Base-by-base conservation (phyloP, 306 rosid species). In the Potentilla sterilis region DNA sequence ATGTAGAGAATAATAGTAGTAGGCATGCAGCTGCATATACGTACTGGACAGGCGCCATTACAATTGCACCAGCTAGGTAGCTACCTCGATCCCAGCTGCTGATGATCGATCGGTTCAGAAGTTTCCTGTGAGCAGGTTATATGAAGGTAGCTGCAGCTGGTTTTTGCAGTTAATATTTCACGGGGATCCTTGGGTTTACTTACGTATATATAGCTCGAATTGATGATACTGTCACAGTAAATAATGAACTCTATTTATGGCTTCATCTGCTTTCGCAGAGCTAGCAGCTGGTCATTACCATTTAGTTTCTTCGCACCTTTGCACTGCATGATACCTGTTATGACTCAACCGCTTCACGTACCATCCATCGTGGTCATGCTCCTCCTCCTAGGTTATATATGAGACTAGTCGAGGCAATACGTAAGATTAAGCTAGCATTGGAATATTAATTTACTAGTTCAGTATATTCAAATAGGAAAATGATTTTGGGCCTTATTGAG, bases 101-200 rank as follows among this genome's bases (percentile, higher is more conserved):
- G 54, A 63, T 77, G 67, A 35, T 24, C 38, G 68, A 63, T 15
- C 11, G 21, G 18, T 32, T 74, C 77, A 81, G 49, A 66, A 77
- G 67, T 28, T 79, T 81, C 90, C 85, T 74, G 89, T 78, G 83
- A 83, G 28, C 28, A 28, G 80, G 73, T 38, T 38, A 28, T 58
- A 65, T 68, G 61, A 77, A 38, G 64, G 67, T 61, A 32, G 41
- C 67, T 28, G 61, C 61, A 32, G n/a, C n/a, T 61, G 13, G 38
- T 32, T 32, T 32, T 61, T 40, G 80, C 81, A 81, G 47, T 86
- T 69, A 86, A 73, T 73, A 51, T 78, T 58, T 85, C 88, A 85
- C 88, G 78, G 75, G 84, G 83, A 72, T 63, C 41, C 71, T 79
- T 75, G 61, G 68, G 64, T 32, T 34, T 55, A 55, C 62, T 14